Conservation (phyloP, 73 alveolate species). For the Paramecium bursaria region DNA sequence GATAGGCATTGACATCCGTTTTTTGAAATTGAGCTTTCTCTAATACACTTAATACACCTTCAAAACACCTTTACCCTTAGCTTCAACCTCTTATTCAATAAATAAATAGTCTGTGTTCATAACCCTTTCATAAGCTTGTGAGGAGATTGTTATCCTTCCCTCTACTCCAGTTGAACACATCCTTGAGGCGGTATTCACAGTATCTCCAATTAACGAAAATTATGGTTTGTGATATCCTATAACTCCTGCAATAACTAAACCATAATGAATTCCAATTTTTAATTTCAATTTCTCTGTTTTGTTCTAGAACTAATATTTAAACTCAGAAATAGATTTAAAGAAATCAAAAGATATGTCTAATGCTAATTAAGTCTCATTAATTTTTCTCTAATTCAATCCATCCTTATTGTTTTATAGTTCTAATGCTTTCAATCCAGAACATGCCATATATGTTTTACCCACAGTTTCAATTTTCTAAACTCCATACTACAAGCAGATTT, state of each 20-base stretch:
- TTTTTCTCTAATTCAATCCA: slow-evolving; percentile 31
- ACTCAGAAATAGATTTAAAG: slow-evolving; percentile 38
- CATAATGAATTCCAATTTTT: slow-evolving; percentile 68
- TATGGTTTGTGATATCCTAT: slow-evolving; percentile 71
- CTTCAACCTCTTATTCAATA: slow-evolving; percentile 21
- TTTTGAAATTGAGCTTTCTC: too few species aligned
- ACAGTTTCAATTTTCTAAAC: slow-evolving; percentile 83
- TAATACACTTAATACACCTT: slow-evolving; percentile 24
- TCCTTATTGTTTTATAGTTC: slow-evolving; percentile 57
- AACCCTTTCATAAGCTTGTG: slow-evolving; percentile 58
- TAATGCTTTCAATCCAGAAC: slow-evolving; percentile 80
- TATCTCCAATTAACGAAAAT: slow-evolving; percentile 70
- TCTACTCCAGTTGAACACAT: slow-evolving; percentile 67
- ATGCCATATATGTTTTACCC: slow-evolving; percentile 90
- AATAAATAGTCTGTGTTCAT: not conserved
- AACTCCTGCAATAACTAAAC: slow-evolving; percentile 67
- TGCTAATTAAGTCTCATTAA: slow-evolving; percentile 33
- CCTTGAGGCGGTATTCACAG: slow-evolving; percentile 67
- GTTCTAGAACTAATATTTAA: slow-evolving; percentile 13
- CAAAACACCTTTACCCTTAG: slow-evolving; percentile 66
- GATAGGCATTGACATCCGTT: too few species aligned
- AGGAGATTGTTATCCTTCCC: slow-evolving; percentile 65
- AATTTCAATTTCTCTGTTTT: slow-evolving; percentile 42
- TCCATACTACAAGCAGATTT: slow-evolving; percentile 75
- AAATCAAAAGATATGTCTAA: slow-evolving; percentile 35